Conservation (phyloP, 2,329 filamentous ascomycete genomes). For the Endothia cerciana region DNA sequence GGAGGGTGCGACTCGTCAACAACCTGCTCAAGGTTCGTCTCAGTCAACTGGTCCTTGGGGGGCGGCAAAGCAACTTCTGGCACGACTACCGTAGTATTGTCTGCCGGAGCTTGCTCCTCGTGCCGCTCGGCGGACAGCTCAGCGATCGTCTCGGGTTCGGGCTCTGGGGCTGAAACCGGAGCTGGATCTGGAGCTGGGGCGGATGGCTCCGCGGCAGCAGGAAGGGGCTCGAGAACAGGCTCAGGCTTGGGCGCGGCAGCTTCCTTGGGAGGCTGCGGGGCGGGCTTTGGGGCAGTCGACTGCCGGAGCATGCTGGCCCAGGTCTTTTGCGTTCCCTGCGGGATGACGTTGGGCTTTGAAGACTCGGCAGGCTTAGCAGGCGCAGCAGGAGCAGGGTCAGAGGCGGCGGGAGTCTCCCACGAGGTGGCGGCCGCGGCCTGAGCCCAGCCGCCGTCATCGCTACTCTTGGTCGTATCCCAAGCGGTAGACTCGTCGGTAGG, state of each 20-base stretch:
- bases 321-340: constrained; percentile 55
- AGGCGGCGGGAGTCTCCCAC: constrained; percentile 49
- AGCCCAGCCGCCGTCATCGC: constrained; percentile 41
- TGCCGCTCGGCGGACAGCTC: constrained; percentile 36
- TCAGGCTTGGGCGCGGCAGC: constrained; percentile 51
- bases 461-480: constrained; percentile 56
- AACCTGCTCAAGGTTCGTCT: constrained; percentile 90
- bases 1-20: constrained; percentile 79
- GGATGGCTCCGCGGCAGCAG: constrained; percentile 40
- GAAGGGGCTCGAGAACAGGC: constrained; percentile 48
- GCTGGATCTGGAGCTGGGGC: constrained; percentile 11
- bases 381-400: constrained; percentile 39
- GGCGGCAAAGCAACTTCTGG: constrained; percentile 64
- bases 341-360: constrained; percentile 41
- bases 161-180: constrained; percentile 32
- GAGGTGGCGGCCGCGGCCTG: constrained; percentile 39
- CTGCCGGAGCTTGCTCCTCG: constrained; percentile 36
- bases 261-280: constrained; percentile 56
- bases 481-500: constrained; percentile 72
- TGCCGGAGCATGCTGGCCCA: constrained; percentile 78
- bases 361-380: constrained; percentile 32
- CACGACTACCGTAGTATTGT: constrained; percentile 48
- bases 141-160: constrained; percentile 43
- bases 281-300: constrained; percentile 60
- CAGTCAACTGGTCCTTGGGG: constrained; percentile 81